Conservation (phyloP, 1,284 basidiomycete genomes). For the Testicularia cyperi region DNA sequence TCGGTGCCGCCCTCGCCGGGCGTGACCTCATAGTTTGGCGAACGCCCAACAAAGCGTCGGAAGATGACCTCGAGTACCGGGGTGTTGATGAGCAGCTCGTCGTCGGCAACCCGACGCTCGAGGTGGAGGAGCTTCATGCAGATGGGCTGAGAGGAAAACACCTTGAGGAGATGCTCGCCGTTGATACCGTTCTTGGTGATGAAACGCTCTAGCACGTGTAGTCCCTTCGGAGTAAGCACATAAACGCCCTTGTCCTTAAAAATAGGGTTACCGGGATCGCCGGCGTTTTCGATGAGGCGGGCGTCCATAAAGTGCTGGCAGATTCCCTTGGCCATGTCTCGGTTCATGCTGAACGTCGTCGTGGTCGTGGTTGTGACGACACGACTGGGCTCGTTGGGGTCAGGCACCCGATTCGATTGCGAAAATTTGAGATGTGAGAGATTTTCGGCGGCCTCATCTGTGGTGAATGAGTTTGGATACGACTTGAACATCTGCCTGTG, state of each 20-base stretch:
- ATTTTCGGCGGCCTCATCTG: slow-evolving; percentile 92
- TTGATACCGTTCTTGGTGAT: slow-evolving; percentile 99
- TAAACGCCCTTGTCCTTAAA: slow-evolving; percentile 99
- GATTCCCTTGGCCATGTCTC: slow-evolving; percentile 99
- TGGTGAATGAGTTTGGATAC: slow-evolving; percentile 92
- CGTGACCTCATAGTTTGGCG: slow-evolving; percentile 33
- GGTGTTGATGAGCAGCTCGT: slow-evolving; percentile 95
- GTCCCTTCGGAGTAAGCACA: slow-evolving; percentile 91
- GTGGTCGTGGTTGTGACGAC: slow-evolving; percentile 99
- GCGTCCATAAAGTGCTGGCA: slow-evolving; percentile 99
- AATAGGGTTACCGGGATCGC: slow-evolving; percentile 78
- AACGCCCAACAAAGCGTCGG: slow-evolving; percentile 83
- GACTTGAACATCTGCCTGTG: slow-evolving; percentile 95
- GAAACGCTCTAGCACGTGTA: slow-evolving; percentile 97
- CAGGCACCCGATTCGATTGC: slow-evolving; percentile 95
- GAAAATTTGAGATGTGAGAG: slow-evolving; percentile 95
- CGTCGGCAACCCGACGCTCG: slow-evolving; percentile 85
- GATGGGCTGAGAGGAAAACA: slow-evolving; percentile 91
- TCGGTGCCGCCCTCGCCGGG: slow-evolving; percentile 57
- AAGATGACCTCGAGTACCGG: slow-evolving; percentile 92
- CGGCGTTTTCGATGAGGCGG: slow-evolving; percentile 91
- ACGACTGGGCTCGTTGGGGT: slow-evolving; percentile 92
- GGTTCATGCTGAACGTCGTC: slow-evolving; percentile 98
- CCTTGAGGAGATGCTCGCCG: slow-evolving; percentile 79
- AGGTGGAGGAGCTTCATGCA: slow-evolving; percentile 97